phyloP scores from a whole-genome alignment of 116 monocot genomes.

The Iris pallida region DNA sequence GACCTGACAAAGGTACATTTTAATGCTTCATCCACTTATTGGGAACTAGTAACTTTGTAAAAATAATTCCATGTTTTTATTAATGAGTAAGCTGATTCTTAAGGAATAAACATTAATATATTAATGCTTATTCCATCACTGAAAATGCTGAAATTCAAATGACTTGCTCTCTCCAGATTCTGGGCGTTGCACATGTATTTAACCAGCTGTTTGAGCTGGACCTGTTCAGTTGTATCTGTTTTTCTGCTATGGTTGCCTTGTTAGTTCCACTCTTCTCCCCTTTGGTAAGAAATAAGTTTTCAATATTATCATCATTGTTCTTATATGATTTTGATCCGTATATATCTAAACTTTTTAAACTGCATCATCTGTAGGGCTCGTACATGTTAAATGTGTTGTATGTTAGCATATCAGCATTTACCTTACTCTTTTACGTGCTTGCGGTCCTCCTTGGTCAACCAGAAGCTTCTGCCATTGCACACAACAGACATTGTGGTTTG shows the following conservation, averaged over 20 bases:
- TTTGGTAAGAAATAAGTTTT: slow-evolving; percentile 17
- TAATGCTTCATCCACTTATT: neutral
- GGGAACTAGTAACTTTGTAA: neutral
- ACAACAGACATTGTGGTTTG: slow-evolving; percentile 18
- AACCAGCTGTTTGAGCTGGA: slow-evolving; percentile 20
- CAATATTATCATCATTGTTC: neutral
- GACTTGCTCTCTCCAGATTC: slow-evolving; percentile 13
- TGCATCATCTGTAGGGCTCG: neutral
- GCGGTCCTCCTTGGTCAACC: slow-evolving; percentile 23
- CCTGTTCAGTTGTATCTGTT: slow-evolving; percentile 14
- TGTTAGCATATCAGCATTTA: slow-evolving; percentile 20
- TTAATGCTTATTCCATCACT: neutral
- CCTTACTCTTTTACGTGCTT: slow-evolving; percentile 29
- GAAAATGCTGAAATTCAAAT: neutral
- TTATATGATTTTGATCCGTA: neutral
- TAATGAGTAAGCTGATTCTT: too few species aligned
- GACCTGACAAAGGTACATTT: slow-evolving; percentile 40
- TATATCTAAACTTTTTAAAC: slow-evolving; percentile 5
- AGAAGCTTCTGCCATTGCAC: slow-evolving; percentile 7
- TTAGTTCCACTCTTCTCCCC: slow-evolving; percentile 9
- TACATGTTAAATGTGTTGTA: slow-evolving; percentile 20
- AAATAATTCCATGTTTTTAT: neutral
- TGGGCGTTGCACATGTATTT: slow-evolving; percentile 39
- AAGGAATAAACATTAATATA: too few species aligned
- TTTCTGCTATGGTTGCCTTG: slow-evolving; percentile 12